Evolutionary conservation across 2,329 filamentous ascomycete species (phyloP).

Genomic region (Bipolaris bicolor): DNA sequence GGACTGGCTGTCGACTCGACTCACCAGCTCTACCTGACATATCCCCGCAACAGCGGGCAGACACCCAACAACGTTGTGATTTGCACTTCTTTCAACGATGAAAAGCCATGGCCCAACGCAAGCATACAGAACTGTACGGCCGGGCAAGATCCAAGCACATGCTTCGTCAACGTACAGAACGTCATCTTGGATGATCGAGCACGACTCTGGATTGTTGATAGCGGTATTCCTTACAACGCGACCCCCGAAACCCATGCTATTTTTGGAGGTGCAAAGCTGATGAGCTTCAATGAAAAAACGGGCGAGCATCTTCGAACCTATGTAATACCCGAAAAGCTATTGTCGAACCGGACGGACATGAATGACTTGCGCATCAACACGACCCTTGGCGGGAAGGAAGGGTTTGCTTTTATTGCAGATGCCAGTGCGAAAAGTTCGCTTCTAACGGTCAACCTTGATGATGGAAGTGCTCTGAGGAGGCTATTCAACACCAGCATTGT

Average conservation of each 20-base stretch:
- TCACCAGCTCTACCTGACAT: conserved; percentile 52
- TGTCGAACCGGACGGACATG: conserved; percentile 47
- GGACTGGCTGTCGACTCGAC: conserved; percentile 49
- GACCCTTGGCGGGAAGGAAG: conserved; percentile 46
- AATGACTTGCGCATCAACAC: conserved; percentile 55
- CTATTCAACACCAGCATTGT: conserved; percentile 48
- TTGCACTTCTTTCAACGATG: conserved; percentile 48
- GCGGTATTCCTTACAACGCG: conserved; percentile 45
- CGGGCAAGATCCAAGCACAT: conserved; percentile 49
- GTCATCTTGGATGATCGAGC: conserved; percentile 50
- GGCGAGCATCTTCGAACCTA: conserved; percentile 47
- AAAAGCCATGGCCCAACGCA: conserved; percentile 51
- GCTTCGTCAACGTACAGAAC: conserved; percentile 56
- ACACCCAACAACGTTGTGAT: conserved; percentile 50
- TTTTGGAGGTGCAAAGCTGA: conserved; percentile 51
- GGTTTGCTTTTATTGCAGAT: conserved; percentile 53
- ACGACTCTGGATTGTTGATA: conserved; percentile 53
- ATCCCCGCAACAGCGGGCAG: conserved; percentile 49
- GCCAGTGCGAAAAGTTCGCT: conserved; percentile 48
- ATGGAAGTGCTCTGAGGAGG: conserved; percentile 44
- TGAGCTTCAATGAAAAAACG: conserved; percentile 49
- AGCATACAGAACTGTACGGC: conserved; percentile 50
- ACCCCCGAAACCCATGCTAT: conserved; percentile 32
- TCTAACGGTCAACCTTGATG: conserved; percentile 49
- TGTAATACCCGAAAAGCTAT: conserved; percentile 44